These are phyloP conservation scores for Epicoccum nigrum DNA, from an alignment of 2,329 filamentous ascomycete species.

Conservation along the genomic window DNA sequence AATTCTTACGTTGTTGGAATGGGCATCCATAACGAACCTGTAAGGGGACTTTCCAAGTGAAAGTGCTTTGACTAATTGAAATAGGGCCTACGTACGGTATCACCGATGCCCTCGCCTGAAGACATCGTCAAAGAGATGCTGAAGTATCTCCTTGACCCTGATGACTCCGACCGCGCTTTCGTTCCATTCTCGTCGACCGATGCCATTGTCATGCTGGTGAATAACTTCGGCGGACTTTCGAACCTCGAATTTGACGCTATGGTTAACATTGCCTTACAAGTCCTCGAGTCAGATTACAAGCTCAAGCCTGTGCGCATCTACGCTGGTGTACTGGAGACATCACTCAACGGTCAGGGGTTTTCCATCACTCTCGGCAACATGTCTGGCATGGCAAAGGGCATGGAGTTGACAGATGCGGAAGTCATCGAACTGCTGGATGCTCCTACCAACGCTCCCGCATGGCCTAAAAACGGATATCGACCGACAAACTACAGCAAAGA, in stretches of 20 bases:
- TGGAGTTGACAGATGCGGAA: slow-evolving; percentile 47
- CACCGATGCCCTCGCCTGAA: slow-evolving; percentile 56
- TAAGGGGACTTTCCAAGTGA: slow-evolving; percentile 23
- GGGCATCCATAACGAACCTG: slow-evolving; percentile 60
- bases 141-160: slow-evolving; percentile 55
- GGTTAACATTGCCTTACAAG: slow-evolving; percentile 50
- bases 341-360: slow-evolving; percentile 62
- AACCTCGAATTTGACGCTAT: slow-evolving; percentile 57
- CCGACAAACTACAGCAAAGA: slow-evolving; percentile 35
- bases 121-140: slow-evolving; percentile 57
- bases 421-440: slow-evolving; percentile 57
- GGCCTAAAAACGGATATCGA: slow-evolving; percentile 57
- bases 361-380: slow-evolving; percentile 62
- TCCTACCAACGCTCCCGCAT: slow-evolving; percentile 58
- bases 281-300: slow-evolving; percentile 55
- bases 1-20: slow-evolving; percentile 52
- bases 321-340: slow-evolving; percentile 58
- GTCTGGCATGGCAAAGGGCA: slow-evolving; percentile 52
- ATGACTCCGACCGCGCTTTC: slow-evolving; percentile 57
- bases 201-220: slow-evolving; percentile 55
- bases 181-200: slow-evolving; percentile 55
- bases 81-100: slow-evolving; percentile 53
- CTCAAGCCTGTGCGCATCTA: slow-evolving; percentile 57
- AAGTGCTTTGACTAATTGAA: background rate
- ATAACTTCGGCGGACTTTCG: slow-evolving; percentile 58